These are phyloP conservation scores for Alternaria rosae DNA, from an alignment of 2,329 filamentous ascomycete species.

Conservation along the genomic window DNA sequence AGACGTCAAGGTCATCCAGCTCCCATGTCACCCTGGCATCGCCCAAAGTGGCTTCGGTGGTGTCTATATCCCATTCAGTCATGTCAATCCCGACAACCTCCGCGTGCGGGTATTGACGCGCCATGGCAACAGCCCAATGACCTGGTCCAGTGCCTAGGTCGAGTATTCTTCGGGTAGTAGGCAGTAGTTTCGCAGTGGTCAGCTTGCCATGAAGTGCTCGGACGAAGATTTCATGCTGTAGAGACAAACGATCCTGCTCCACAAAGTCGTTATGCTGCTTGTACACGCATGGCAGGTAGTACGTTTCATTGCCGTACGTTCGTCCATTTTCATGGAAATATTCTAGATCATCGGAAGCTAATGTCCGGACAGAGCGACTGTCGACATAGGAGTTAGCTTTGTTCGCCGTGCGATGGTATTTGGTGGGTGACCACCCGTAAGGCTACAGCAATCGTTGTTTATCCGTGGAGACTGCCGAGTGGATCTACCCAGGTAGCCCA, in stretches of 20 bases:
- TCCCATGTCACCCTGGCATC: slow-evolving; percentile 44
- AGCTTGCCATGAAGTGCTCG: slow-evolving; percentile 45
- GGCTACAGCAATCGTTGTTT: not conserved
- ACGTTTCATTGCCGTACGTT: slow-evolving; percentile 66
- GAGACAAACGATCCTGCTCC: slow-evolving; percentile 68
- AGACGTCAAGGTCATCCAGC: slow-evolving; percentile 49
- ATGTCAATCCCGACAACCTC: slow-evolving; percentile 60
- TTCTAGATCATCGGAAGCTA: slow-evolving; percentile 59
- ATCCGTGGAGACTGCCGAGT: not conserved
- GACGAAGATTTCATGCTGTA: slow-evolving; percentile 70
- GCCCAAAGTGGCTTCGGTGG: slow-evolving; percentile 51
- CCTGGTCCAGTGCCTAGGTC: slow-evolving; percentile 59
- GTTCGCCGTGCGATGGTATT: not conserved
- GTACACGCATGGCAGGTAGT: slow-evolving; percentile 67
- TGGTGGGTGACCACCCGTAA: not conserved
- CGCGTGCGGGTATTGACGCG: slow-evolving; percentile 52
- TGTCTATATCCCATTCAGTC: slow-evolving; percentile 59
- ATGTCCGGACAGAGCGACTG: slow-evolving; percentile 48
- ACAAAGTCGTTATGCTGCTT: slow-evolving; percentile 58
- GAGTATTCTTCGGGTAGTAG: slow-evolving; percentile 39
- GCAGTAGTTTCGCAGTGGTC: slow-evolving; percentile 43
- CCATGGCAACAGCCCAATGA: slow-evolving; percentile 59
- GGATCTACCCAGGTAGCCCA: not conserved
- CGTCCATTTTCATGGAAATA: slow-evolving; percentile 68
- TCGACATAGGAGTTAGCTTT: slow-evolving; percentile 8